Percentiles rank a stretch among this genome's conserved stretches.
Evolutionary conservation across 2,329 filamentous ascomycete species (phyloP).

Genomic region (Chrysosphaeria jannelii): DNA sequence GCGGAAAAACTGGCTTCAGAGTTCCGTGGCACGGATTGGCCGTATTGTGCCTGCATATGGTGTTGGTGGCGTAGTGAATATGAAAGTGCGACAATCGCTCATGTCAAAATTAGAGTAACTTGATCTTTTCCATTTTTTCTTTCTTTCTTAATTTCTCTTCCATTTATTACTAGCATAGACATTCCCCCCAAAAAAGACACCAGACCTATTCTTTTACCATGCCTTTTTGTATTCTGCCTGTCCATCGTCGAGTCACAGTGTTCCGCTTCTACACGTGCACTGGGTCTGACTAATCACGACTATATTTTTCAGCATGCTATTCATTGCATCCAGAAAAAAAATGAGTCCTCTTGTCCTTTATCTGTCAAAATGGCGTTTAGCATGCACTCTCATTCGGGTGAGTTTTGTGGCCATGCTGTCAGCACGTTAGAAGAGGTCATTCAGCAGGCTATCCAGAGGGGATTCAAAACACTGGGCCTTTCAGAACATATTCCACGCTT

Average conservation of each 20-base stretch:
- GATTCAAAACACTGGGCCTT: conserved; percentile 59
- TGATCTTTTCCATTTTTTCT: no score
- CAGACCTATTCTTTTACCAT: no score
- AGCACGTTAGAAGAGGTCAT: conserved; percentile 64
- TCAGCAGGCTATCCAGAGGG: conserved; percentile 42
- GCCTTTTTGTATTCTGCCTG: no score
- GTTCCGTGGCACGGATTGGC: conserved; percentile 44
- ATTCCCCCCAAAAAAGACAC: no score
- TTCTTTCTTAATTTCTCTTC: no score
- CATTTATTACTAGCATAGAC: no score
- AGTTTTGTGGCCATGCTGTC: conserved; percentile 85
- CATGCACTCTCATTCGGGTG: conserved; percentile 90
- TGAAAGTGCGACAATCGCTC: conserved; percentile 31
- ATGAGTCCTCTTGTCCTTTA: no score
- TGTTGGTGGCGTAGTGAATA: conserved; percentile 63
- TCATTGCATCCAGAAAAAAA: no score
- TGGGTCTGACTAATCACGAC: no score
- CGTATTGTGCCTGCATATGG: conserved; percentile 76
- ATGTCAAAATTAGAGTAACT: conserved; percentile 28
- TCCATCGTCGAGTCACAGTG: no score
- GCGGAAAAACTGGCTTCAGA: conserved; percentile 45
- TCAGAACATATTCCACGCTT: conserved; percentile 89
- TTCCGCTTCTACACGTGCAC: no score
- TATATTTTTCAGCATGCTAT: no score
- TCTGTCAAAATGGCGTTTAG: conserved; percentile 61